A percentile compares a stretch with the other conserved stretches of the same genome.
These are phyloP conservation scores for Hymenotorrendiella dingleyae DNA, from an alignment of 2,329 filamentous ascomycete genomes.

Conservation along the genomic window DNA sequence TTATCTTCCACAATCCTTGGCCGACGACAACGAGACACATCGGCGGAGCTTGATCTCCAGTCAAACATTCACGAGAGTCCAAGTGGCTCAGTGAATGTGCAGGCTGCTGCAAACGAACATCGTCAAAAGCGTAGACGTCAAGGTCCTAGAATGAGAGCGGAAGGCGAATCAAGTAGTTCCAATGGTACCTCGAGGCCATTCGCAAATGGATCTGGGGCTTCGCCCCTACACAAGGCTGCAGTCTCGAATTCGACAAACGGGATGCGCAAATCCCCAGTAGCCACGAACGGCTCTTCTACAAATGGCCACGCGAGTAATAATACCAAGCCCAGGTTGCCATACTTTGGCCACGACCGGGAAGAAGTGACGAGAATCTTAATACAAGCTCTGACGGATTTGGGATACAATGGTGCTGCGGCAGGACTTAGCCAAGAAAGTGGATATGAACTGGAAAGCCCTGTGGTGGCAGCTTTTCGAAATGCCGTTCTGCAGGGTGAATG, in stretches of 20 bases:
- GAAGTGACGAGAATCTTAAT: conserved; percentile 91
- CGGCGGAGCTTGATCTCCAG: conserved; percentile 34
- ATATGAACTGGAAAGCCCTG: conserved; percentile 77
- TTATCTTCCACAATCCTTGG: conserved; percentile 41
- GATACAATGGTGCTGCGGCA: conserved; percentile 72
- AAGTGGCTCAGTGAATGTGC: conserved; percentile 17
- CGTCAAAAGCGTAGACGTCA: conserved; percentile 54
- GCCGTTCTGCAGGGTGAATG: conserved; percentile 78
- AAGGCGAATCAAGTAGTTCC: conserved; percentile 47
- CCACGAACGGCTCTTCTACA: conserved; percentile 49
- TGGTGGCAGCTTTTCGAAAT: conserved; percentile 77
- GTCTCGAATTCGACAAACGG: conserved; percentile 40
- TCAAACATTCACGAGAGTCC: conserved; percentile 27
- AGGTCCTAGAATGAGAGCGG: conserved; percentile 56
- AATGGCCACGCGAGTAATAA: conserved; percentile 22
- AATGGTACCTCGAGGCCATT: conserved; percentile 49
- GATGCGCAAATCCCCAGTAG: conserved; percentile 38
- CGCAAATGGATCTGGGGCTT: conserved; percentile 48
- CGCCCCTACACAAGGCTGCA: conserved; percentile 38
- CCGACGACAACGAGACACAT: conserved; percentile 46
- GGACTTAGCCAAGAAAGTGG: conserved; percentile 76
- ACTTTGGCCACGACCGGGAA: conserved; percentile 83
- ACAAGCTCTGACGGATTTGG: conserved; percentile 83
- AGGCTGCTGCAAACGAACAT: conserved; percentile 22
- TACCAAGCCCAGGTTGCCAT: conserved; percentile 36